Percentiles rank a stretch among this genome's conserved stretches.
Evolutionary conservation across 1,284 basidiomycete species (phyloP).

Genomic region (Inonotus obliquus): DNA sequence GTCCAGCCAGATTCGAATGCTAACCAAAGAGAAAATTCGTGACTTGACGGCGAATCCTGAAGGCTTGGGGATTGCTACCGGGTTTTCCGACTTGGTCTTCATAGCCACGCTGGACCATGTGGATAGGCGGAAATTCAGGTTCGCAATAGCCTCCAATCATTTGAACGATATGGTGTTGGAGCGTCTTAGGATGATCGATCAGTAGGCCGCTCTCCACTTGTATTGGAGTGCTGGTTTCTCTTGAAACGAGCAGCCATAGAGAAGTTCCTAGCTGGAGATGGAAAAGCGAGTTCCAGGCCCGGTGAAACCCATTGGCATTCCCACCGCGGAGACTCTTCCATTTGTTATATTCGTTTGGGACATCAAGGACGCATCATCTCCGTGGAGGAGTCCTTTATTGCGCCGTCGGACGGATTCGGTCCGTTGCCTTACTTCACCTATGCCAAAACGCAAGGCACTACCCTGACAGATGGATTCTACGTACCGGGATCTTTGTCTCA

Average conservation of each 20-base stretch:
- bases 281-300: neutral
- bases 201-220: neutral
- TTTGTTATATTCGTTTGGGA: no score
- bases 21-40: neutral
- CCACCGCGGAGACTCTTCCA: no score
- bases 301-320: neutral
- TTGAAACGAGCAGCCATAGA: neutral
- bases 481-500: neutral
- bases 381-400: no score
- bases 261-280: neutral
- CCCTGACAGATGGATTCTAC: neutral
- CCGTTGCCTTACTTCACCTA: neutral
- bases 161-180: neutral
- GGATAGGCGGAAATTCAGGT: neutral
- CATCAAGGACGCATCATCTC: no score
- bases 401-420: no score
- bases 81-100: neutral
- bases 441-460: neutral
- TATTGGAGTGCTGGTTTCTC: neutral
- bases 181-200: neutral
- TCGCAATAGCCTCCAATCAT: neutral
- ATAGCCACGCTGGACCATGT: neutral
- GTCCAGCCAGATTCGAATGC: neutral
- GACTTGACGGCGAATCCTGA: neutral
- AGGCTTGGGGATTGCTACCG: neutral